Percentiles rank a stretch among this genome's conserved stretches.
Conservation (phyloP, 306 rosid genomes). For the Dryas drummondii region DNA sequence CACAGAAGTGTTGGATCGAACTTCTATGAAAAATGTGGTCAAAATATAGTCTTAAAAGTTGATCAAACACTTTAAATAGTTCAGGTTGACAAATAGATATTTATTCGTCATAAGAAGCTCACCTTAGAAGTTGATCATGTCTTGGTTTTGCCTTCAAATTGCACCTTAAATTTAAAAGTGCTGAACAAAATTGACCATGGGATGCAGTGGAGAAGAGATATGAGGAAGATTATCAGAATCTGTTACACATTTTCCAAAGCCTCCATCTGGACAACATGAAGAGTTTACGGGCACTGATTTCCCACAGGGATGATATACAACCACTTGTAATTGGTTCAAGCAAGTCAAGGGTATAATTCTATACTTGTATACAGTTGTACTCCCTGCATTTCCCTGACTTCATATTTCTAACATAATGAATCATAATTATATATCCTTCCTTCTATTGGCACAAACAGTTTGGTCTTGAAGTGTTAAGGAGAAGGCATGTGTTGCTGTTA, state of each 20-base stretch:
- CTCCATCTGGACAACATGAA: slow-evolving; percentile 71
- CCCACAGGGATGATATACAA: slow-evolving; percentile 51
- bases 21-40: too few species aligned
- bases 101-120: too few species aligned
- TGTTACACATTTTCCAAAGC: slow-evolving; percentile 45
- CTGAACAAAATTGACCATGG: slow-evolving; percentile 19
- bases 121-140: background rate
- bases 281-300: slow-evolving; percentile 54
- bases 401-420: background rate
- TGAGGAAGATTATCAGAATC: slow-evolving; percentile 55
- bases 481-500: slow-evolving; percentile 72
- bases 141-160: slow-evolving; percentile 1
- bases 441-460: slow-evolving; percentile 40
- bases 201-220: slow-evolving; percentile 60
- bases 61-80: too few species aligned
- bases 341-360: slow-evolving; percentile 42
- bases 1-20: too few species aligned
- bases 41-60: too few species aligned
- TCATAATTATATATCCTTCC: slow-evolving; percentile 2
- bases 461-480: slow-evolving; percentile 60
- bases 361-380: background rate
- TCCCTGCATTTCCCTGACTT: background rate
- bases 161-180: background rate
- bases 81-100: too few species aligned
- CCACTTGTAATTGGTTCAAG: slow-evolving; percentile 48